phyloP scores from a whole-genome alignment of 1,284 basidiomycete species.

The Uromyces viciae-fabae region DNA sequence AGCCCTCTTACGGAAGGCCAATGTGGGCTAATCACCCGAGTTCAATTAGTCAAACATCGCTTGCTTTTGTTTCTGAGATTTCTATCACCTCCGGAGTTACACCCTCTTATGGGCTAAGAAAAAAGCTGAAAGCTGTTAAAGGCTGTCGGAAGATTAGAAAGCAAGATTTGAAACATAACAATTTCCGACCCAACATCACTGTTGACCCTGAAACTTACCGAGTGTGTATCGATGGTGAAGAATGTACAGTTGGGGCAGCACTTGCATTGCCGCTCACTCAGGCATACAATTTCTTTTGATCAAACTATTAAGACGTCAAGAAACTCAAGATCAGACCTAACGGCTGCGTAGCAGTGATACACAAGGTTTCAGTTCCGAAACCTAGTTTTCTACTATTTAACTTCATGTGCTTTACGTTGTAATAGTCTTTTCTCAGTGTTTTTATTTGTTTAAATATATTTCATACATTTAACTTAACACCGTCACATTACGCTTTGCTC shows the following conservation, averaged over 20 bases:
- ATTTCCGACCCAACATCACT: conserved; percentile 70
- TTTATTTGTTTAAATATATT: no score
- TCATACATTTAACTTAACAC: no score
- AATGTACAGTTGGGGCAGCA: conserved; percentile 75
- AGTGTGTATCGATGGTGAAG: conserved; percentile 72
- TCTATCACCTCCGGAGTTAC: conserved; percentile 59
- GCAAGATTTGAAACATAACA: conserved; percentile 90
- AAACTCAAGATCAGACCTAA: no score
- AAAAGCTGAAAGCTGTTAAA: conserved; percentile 71
- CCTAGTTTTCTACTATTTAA: no score
- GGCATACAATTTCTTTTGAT: conserved; percentile 36
- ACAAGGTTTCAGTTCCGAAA: no score
- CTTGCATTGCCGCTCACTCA: conserved; percentile 64
- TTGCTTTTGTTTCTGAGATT: conserved; percentile 76
- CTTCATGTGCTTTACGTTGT: no score
- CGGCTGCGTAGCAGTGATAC: no score
- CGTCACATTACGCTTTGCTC: no score
- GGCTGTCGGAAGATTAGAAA: conserved; percentile 74
- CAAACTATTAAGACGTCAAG: no score
- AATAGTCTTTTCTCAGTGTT: no score
- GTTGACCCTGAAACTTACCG: conserved; percentile 93
- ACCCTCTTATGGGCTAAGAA: conserved; percentile 66
- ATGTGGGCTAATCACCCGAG: conserved; percentile 81
- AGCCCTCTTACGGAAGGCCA: conserved; percentile 72
- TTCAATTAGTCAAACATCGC: conserved; percentile 73